Evolutionary conservation across 2,329 filamentous ascomycete genomes (phyloP).

Genomic region (Diaporthe caulivora): DNA sequence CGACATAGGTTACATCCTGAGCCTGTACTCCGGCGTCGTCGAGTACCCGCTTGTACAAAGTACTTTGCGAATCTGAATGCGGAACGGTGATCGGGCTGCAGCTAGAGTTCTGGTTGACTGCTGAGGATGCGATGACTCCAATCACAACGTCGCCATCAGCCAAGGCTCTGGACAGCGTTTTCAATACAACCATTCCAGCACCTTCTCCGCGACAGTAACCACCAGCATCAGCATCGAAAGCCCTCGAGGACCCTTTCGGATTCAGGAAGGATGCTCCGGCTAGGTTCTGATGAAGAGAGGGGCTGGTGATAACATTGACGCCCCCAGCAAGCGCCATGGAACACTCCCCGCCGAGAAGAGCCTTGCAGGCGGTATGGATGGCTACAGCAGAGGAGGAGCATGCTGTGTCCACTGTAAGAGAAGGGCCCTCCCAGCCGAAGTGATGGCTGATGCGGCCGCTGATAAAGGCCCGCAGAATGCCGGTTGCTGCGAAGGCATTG

Average conservation of each 20-base stretch:
- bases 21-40: conserved; percentile 43
- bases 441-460: conserved; percentile 53
- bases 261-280: conserved; percentile 55
- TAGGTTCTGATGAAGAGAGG: conserved; percentile 48
- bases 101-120: conserved; percentile 51
- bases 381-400: conserved; percentile 54
- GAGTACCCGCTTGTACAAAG: conserved; percentile 47
- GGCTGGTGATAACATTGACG: conserved; percentile 52
- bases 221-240: conserved; percentile 61
- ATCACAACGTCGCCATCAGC: conserved; percentile 63
- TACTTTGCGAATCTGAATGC: conserved; percentile 42
- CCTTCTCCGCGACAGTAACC: conserved; percentile 68
- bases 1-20: conserved; percentile 48
- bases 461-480: conserved; percentile 45
- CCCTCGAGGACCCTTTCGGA: conserved; percentile 58
- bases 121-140: conserved; percentile 54
- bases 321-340: conserved; percentile 54
- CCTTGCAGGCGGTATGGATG: conserved; percentile 46
- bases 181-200: conserved; percentile 62
- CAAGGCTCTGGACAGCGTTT: conserved; percentile 61
- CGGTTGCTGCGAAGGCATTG: conserved; percentile 27
- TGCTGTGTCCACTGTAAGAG: conserved; percentile 55
- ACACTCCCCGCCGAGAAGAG: conserved; percentile 47
- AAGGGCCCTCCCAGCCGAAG: conserved; percentile 57
- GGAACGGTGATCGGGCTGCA: conserved; percentile 46